A percentile compares a stretch with the other conserved stretches of the same genome.
Conservation (phyloP, 169 alveolate genomes). For the Babesia sp. region DNA sequence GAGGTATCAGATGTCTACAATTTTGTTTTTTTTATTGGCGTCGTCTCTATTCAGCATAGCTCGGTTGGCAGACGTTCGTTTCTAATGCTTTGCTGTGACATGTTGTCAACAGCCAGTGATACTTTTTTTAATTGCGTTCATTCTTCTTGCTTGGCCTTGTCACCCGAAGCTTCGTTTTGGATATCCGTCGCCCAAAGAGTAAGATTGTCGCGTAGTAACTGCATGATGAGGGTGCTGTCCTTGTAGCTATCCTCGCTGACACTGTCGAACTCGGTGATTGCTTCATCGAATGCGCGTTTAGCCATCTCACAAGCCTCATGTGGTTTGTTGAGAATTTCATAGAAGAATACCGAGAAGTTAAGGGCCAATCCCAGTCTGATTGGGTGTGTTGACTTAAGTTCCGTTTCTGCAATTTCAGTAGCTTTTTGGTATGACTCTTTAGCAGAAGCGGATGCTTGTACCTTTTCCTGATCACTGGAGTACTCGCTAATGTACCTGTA, state of each 20-base stretch:
- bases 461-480: conserved; percentile 92
- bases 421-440: conserved; percentile 96
- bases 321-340: conserved; percentile 97
- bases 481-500: conserved; percentile 96
- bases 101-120: too few species aligned
- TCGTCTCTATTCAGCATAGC: too few species aligned
- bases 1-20: not conserved
- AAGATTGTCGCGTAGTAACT: conserved; percentile 93
- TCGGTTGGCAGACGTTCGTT: too few species aligned
- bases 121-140: not conserved
- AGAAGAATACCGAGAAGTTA: conserved; percentile 97
- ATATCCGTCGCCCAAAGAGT: conserved; percentile 95
- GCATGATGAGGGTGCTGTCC: conserved; percentile 94
- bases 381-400: conserved; percentile 95
- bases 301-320: conserved; percentile 99
- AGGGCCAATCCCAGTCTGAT: conserved; percentile 96
- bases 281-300: conserved; percentile 93
- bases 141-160: conserved; percentile 30
- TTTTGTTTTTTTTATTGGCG: not conserved
- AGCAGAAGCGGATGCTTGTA: conserved; percentile 94
- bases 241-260: conserved; percentile 93
- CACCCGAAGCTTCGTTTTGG: conserved; percentile 69
- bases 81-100: too few species aligned
- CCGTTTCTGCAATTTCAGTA: conserved; percentile 90
- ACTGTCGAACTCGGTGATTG: conserved; percentile 92